Evolutionary conservation across 371 early-diverging fungal genomes (phyloP).

Genomic region (Mucor velutinosus): DNA sequence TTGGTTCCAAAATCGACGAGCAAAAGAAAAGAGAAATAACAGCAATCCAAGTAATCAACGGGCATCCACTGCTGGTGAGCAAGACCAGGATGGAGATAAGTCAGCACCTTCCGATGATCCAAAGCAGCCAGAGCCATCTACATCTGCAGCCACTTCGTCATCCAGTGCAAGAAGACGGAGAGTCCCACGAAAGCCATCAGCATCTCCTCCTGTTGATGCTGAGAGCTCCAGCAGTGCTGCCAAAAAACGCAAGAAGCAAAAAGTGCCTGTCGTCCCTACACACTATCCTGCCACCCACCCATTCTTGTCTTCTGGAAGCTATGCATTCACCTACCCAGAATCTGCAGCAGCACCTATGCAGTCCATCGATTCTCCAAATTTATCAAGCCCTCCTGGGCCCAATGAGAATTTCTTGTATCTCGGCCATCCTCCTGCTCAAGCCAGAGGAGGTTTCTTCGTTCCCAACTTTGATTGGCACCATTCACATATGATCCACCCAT

Average conservation of each 20-base stretch:
- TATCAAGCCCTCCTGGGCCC: not conserved
- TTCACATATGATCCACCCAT: not conserved
- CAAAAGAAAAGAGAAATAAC: constrained; percentile 19
- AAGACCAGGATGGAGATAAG: not conserved
- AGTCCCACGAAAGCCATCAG: too few relatives aligned
- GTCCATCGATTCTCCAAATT: not conserved
- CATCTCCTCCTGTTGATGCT: not conserved
- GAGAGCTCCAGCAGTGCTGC: not conserved
- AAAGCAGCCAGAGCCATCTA: not conserved
- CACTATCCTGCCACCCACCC: not conserved
- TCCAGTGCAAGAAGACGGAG: not conserved
- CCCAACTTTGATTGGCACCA: not conserved
- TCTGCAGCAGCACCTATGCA: not conserved
- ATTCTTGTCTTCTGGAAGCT: not conserved
- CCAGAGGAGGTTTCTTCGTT: not conserved
- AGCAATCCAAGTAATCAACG: not conserved
- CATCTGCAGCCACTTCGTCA: not conserved
- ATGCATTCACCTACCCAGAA: not conserved
- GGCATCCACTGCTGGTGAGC: not conserved
- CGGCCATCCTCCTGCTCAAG: not conserved
- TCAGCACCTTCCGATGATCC: not conserved
- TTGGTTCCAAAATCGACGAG: constrained; percentile 37
- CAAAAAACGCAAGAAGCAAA: not conserved
- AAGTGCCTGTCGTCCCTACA: not conserved
- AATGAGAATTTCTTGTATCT: not conserved